Conservation (phyloP, 139 green algal genomes). For the Trebouxia sp. region DNA sequence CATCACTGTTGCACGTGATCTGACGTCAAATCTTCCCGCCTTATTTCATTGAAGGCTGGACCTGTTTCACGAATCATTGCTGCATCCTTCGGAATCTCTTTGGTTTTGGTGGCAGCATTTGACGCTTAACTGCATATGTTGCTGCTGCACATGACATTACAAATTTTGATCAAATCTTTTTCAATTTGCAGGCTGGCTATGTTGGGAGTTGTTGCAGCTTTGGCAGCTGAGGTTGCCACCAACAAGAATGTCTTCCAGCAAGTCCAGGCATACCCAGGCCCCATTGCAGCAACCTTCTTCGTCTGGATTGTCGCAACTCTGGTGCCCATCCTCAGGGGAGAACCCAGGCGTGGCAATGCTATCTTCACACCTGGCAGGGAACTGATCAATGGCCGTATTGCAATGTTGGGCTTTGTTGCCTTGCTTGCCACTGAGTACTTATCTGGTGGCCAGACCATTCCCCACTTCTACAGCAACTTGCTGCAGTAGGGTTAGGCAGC, state of each 20-base stretch:
- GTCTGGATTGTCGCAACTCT: constrained; percentile 50
- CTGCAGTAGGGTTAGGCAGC: too few species aligned
- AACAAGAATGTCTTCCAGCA: constrained; percentile 54
- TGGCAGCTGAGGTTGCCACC: constrained; percentile 60
- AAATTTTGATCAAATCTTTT: constrained; percentile 13
- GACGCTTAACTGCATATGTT: not conserved
- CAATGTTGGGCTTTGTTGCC: constrained; percentile 30
- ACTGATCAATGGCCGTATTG: constrained; percentile 28
- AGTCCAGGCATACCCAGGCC: constrained; percentile 29
- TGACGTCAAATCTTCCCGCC: too few species aligned
- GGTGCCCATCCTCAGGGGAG: constrained; percentile 27
- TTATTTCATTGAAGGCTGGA: too few species aligned
- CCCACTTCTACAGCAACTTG: constrained; percentile 9
- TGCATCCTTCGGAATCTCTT: too few species aligned
- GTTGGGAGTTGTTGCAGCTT: constrained; percentile 65
- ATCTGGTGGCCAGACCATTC: constrained; percentile 13
- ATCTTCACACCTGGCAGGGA: constrained; percentile 28
- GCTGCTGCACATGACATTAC: not conserved
- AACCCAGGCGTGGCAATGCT: constrained; percentile 7
- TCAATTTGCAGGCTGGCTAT: constrained; percentile 63
- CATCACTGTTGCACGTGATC: too few species aligned
- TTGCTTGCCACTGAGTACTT: constrained; percentile 6
- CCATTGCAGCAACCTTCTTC: constrained; percentile 34
- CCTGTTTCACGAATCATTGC: too few species aligned
- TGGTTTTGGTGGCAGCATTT: not conserved